Conservation (phyloP, 139 green algal genomes). For the Spirogloea muscicola region DNA sequence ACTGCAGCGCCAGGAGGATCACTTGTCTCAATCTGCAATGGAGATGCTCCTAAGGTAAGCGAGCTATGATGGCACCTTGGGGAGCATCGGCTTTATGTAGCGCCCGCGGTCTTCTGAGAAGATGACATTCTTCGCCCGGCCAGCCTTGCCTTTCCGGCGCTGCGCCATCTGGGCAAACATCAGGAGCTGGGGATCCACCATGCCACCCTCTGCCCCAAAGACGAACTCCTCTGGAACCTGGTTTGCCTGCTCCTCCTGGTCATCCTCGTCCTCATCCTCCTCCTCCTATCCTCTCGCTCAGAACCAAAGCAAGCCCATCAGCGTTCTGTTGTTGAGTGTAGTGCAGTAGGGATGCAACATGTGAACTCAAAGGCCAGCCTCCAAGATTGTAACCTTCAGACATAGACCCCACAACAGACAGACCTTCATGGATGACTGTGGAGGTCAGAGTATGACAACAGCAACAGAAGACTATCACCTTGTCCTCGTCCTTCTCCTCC, state of each 20-base stretch:
- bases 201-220: slow-evolving; percentile 89
- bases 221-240: slow-evolving; percentile 97
- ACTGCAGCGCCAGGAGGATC: background rate
- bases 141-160: slow-evolving; percentile 72
- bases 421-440: no score
- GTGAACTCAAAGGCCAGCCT: no score
- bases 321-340: no score
- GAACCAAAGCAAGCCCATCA: no score
- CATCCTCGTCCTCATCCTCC: slow-evolving; percentile 53
- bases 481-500: slow-evolving; percentile 77
- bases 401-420: no score
- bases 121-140: slow-evolving; percentile 90
- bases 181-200: slow-evolving; percentile 85
- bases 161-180: slow-evolving; percentile 88
- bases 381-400: no score
- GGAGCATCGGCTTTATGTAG: slow-evolving; percentile 99
- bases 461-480: no score
- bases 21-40: background rate
- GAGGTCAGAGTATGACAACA: no score
- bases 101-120: slow-evolving; percentile 68
- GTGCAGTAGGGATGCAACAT: no score
- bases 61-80: slow-evolving; percentile 55
- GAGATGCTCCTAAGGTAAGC: background rate
- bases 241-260: slow-evolving; percentile 56
- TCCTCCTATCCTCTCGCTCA: no score